Conservation (phyloP, 2,329 filamentous ascomycete species). For the Cyclaneusma minus region DNA sequence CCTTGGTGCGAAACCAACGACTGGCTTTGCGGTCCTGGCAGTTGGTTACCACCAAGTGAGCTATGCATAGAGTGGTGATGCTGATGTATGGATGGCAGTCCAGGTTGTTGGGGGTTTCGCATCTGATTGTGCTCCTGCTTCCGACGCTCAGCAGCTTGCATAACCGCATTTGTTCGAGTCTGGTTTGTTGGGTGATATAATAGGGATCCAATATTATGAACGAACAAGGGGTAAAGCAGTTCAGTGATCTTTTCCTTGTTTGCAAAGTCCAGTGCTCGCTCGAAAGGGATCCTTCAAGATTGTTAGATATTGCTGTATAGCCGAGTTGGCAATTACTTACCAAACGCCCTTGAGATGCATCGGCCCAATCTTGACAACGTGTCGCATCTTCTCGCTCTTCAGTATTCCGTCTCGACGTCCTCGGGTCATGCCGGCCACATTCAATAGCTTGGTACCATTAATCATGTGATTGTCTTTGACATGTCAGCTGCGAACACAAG, state of each 20-base stretch:
- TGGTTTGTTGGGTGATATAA: slow-evolving; percentile 90
- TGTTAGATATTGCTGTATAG: slow-evolving; percentile 7
- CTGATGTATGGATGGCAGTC: slow-evolving; percentile 55
- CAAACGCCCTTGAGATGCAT: slow-evolving; percentile 98
- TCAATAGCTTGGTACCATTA: slow-evolving; percentile 91
- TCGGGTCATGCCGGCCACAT: slow-evolving; percentile 95
- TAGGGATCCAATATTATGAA: slow-evolving; percentile 88
- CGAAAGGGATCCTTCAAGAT: slow-evolving; percentile 74
- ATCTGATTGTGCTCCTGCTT: slow-evolving; percentile 55
- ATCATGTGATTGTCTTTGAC: slow-evolving; percentile 90
- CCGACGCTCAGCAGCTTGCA: slow-evolving; percentile 69
- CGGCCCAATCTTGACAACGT: slow-evolving; percentile 96
- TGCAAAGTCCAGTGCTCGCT: slow-evolving; percentile 92
- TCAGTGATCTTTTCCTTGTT: slow-evolving; percentile 99
- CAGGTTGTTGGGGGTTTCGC: slow-evolving; percentile 39
- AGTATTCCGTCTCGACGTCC: slow-evolving; percentile 89
- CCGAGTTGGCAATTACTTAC: slow-evolving; percentile 34
- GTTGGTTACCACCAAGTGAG: slow-evolving; percentile 36
- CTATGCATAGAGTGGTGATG: slow-evolving; percentile 48
- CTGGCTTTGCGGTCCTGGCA: slow-evolving; percentile 29
- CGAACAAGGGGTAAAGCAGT: slow-evolving; percentile 85
- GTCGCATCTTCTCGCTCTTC: slow-evolving; percentile 92
- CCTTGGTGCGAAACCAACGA: slow-evolving; percentile 50
- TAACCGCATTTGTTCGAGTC: slow-evolving; percentile 66
- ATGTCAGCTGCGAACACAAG: slow-evolving; percentile 3